These are phyloP conservation scores for Marvania coccoides DNA, from an alignment of 139 green algal species.

Conservation along the genomic window DNA sequence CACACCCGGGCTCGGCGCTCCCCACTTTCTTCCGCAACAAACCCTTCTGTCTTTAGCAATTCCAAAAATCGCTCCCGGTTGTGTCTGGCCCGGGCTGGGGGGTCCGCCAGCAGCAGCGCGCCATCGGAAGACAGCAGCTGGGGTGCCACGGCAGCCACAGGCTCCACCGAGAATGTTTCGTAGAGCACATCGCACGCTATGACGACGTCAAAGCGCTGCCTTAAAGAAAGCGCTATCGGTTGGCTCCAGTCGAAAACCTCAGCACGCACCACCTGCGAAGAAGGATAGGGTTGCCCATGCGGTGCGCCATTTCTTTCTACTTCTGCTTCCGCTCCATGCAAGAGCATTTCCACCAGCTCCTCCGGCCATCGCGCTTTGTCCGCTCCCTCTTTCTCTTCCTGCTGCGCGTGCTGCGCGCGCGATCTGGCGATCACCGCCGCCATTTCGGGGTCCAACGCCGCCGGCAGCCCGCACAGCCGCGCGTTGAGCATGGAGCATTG, in stretches of 20 bases:
- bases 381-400: not conserved
- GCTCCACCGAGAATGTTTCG: constrained; percentile 34
- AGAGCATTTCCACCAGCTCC: constrained; percentile 6
- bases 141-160: constrained; percentile 26
- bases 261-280: constrained; percentile 26
- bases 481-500: constrained; percentile 57
- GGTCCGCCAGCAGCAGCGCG: constrained; percentile 40
- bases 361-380: not conserved
- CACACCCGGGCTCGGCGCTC: not conserved
- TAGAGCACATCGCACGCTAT: constrained; percentile 55
- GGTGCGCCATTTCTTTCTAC: not conserved
- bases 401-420: constrained; percentile 4
- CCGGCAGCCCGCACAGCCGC: not conserved
- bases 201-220: constrained; percentile 27
- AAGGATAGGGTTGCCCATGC: not conserved
- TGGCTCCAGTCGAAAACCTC: constrained; percentile 48
- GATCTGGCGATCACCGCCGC: not conserved
- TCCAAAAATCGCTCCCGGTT: constrained; percentile 38
- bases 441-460: not conserved
- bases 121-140: constrained; percentile 30
- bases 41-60: constrained; percentile 17
- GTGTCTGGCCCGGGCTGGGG: constrained; percentile 24
- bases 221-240: not conserved
- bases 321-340: not conserved
- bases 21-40: constrained; percentile 4